phyloP scores from a whole-genome alignment of 768 basidiomycete species.

The Lenzites betulinus region DNA sequence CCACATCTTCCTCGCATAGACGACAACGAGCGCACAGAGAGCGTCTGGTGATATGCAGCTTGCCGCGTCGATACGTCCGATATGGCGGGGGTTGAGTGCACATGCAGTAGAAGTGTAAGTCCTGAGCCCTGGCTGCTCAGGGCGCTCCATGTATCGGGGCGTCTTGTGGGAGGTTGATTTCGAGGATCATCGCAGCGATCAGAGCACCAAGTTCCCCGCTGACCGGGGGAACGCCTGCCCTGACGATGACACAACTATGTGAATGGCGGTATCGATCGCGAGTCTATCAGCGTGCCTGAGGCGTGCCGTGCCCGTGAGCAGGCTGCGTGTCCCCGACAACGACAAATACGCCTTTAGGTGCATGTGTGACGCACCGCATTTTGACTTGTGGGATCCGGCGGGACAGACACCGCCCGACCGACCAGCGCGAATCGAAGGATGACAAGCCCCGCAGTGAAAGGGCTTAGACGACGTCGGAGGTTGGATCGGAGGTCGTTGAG shows the following conservation, averaged over 20 bases:
- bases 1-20: background rate
- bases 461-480: slow-evolving; percentile 2
- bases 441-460: background rate
- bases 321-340: too few relatives aligned
- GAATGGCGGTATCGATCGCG: background rate
- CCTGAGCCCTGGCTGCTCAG: background rate
- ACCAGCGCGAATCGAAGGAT: background rate
- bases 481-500: slow-evolving; percentile 6
- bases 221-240: too few relatives aligned
- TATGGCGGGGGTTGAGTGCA: background rate
- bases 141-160: background rate
- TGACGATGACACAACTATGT: too few relatives aligned
- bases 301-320: background rate
- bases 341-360: background rate
- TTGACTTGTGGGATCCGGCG: background rate
- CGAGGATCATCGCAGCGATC: background rate
- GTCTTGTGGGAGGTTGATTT: background rate
- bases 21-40: background rate
- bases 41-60: background rate
- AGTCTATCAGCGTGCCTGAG: slow-evolving; percentile 4
- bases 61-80: too few relatives aligned
- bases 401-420: background rate
- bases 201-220: too few relatives aligned
- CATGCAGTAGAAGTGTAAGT: background rate
- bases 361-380: slow-evolving; percentile 2